Percentiles rank a stretch among this genome's conserved stretches.
phyloP scores from a whole-genome alignment of 257 asterid genomes.

The Solanum verrucosum region DNA sequence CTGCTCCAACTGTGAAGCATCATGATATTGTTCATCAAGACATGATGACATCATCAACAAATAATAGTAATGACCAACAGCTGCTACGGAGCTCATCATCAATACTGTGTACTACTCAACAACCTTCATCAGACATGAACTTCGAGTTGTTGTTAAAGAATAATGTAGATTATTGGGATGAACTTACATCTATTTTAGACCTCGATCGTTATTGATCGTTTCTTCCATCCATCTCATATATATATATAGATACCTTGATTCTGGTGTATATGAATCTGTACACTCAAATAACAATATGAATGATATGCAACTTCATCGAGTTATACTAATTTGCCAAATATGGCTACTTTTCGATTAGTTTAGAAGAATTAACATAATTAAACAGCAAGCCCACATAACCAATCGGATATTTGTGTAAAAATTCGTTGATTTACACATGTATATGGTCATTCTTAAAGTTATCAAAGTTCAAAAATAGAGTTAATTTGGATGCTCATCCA shows the following conservation, averaged over 20 bases:
- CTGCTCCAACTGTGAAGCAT: background rate
- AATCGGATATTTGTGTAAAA: background rate
- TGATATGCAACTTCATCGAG: background rate
- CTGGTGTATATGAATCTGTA: background rate
- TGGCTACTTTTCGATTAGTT: background rate
- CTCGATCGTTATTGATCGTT: background rate
- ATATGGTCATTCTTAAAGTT: background rate
- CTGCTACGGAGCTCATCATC: background rate
- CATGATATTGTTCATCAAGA: background rate
- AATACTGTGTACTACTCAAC: background rate
- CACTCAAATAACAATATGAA: background rate
- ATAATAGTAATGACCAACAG: background rate
- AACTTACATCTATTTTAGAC: constrained; percentile 25
- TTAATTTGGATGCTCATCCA: background rate
- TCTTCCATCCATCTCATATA: background rate
- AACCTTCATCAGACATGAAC: background rate
- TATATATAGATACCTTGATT: background rate
- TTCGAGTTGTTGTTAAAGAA: constrained; percentile 14
- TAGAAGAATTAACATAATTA: background rate
- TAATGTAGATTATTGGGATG: constrained; percentile 31
- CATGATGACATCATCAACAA: background rate
- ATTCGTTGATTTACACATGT: too few relatives aligned
- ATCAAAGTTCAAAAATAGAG: background rate
- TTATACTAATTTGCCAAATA: background rate
- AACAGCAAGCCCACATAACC: background rate